phyloP scores from a whole-genome alignment of 129 eudicot genomes.

The Centella asiatica region DNA sequence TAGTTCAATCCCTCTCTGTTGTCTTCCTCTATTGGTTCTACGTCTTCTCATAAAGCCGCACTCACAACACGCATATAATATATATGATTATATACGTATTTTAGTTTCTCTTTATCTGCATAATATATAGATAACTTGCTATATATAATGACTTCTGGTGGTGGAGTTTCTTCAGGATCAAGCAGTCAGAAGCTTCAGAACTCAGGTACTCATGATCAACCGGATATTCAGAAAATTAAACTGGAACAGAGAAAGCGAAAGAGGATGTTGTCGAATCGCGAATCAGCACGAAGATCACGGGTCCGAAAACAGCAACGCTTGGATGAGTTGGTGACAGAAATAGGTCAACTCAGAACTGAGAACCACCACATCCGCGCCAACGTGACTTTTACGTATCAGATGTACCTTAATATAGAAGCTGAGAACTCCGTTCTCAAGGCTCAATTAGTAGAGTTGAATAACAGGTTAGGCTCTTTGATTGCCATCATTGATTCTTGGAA shows the following conservation, averaged over 20 bases:
- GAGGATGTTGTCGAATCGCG: conserved; percentile 65
- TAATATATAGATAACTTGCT: no score
- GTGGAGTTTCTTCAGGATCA: conserved; percentile 28
- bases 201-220: conserved; percentile 14
- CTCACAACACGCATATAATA: not conserved
- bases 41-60: conserved; percentile 43
- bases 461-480: conserved; percentile 42
- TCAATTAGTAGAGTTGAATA: conserved; percentile 57
- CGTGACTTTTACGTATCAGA: conserved; percentile 31
- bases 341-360: conserved; percentile 43
- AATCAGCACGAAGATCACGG: conserved; percentile 76
- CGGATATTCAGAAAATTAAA: conserved; percentile 3
- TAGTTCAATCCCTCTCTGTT: conserved; percentile 64
- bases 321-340: conserved; percentile 41
- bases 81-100: not conserved
- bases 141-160: conserved; percentile 32
- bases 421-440: conserved; percentile 68
- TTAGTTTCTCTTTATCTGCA: no score
- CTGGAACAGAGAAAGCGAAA: conserved; percentile 45
- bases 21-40: conserved; percentile 87
- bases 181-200: conserved; percentile 6
- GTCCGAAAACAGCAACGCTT: conserved; percentile 49
- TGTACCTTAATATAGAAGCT: conserved; percentile 36
- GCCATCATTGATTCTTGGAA: conserved; percentile 32
- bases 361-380: conserved; percentile 35